phyloP scores from a whole-genome alignment of 2,329 filamentous ascomycete genomes.

The Parastagonospora avenae region DNA sequence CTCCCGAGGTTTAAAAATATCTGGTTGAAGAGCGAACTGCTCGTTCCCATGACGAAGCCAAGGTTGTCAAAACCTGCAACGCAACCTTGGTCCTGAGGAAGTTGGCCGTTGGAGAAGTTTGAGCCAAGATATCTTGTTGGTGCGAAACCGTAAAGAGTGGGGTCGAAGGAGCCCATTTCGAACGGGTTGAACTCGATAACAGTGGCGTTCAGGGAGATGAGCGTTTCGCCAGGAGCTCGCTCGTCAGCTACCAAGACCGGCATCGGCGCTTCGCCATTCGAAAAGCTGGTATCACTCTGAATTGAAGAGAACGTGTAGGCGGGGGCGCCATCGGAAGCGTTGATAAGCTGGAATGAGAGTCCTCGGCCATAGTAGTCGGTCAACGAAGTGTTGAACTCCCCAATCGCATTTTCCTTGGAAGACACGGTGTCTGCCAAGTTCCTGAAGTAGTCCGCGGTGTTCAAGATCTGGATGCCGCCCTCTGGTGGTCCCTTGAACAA shows the following conservation, averaged over 20 bases:
- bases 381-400: slow-evolving; percentile 66
- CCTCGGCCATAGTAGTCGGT: slow-evolving; percentile 90
- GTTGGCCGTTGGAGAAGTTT: slow-evolving; percentile 67
- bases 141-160: slow-evolving; percentile 72
- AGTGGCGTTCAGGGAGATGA: slow-evolving; percentile 73
- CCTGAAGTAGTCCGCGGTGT: slow-evolving; percentile 66
- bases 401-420: slow-evolving; percentile 68
- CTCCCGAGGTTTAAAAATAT: slow-evolving; percentile 69
- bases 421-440: slow-evolving; percentile 64
- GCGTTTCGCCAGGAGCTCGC: slow-evolving; percentile 63
- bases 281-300: slow-evolving; percentile 66
- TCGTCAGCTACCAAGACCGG: slow-evolving; percentile 75
- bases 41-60: slow-evolving; percentile 85
- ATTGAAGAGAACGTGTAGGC: slow-evolving; percentile 84
- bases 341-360: slow-evolving; percentile 84
- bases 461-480: slow-evolving; percentile 58
- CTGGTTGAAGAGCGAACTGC: slow-evolving; percentile 82
- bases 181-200: slow-evolving; percentile 80
- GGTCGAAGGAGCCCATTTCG: slow-evolving; percentile 79
- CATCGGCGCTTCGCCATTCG: slow-evolving; percentile 68
- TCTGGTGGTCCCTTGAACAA: slow-evolving; percentile 64
- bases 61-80: slow-evolving; percentile 81
- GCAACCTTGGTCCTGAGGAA: slow-evolving; percentile 65
- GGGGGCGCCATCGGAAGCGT: slow-evolving; percentile 74
- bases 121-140: slow-evolving; percentile 75